Percentiles rank a stretch among this genome's conserved stretches.
phyloP scores from a whole-genome alignment of 352 stramenopile species.

The Phytophthora crassamura region DNA sequence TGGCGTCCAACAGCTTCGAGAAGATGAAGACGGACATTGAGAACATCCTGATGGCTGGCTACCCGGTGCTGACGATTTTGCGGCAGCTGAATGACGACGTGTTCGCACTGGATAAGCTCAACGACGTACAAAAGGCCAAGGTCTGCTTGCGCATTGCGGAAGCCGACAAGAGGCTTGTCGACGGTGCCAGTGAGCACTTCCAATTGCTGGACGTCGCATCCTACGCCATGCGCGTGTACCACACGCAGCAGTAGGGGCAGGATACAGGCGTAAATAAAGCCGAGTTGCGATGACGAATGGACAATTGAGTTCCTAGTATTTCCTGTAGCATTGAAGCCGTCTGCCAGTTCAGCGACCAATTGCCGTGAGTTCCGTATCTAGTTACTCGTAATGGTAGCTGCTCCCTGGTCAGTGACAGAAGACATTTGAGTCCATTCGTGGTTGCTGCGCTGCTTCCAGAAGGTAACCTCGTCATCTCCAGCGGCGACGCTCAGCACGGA shows the following conservation, averaged over 20 bases:
- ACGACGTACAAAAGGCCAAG: constrained; percentile 93
- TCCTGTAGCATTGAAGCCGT: neutral
- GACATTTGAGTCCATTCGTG: constrained; percentile 78
- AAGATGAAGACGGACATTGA: constrained; percentile 92
- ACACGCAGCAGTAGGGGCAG: constrained; percentile 37
- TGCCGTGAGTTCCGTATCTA: constrained; percentile 14
- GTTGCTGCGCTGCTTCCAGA: constrained; percentile 80
- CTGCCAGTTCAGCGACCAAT: neutral
- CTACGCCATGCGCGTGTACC: constrained; percentile 83
- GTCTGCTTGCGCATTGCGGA: constrained; percentile 95
- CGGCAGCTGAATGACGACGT: constrained; percentile 88
- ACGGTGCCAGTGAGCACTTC: constrained; percentile 96
- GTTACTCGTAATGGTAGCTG: constrained; percentile 37
- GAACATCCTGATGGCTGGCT: constrained; percentile 93
- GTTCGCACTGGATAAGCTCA: constrained; percentile 75
- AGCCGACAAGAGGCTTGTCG: constrained; percentile 96
- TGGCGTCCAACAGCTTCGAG: constrained; percentile 88
- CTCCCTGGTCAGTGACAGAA: constrained; percentile 74
- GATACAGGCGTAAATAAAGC: constrained; percentile 29
- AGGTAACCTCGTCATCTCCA: constrained; percentile 77
- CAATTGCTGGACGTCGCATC: constrained; percentile 96
- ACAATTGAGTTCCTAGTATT: constrained; percentile 18
- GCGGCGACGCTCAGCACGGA: constrained; percentile 68
- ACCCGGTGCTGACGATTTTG: constrained; percentile 93
- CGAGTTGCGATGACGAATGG: constrained; percentile 7